A percentile compares a stretch with the other conserved stretches of the same genome.
These are phyloP conservation scores for Trichoderma sp. DNA, from an alignment of 2,329 filamentous ascomycete genomes.

Conservation along the genomic window DNA sequence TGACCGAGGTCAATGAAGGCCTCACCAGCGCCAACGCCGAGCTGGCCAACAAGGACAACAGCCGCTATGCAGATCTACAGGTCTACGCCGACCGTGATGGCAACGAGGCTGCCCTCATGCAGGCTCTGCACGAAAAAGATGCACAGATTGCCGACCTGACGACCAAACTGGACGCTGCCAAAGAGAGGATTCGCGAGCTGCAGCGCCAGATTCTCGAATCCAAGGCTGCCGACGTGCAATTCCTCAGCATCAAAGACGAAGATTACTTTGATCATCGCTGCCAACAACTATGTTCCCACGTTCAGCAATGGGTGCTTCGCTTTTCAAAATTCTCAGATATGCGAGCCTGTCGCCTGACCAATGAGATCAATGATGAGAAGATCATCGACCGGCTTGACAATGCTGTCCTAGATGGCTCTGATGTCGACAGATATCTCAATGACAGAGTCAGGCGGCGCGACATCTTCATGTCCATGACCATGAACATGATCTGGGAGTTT, in stretches of 20 bases:
- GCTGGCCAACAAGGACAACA: slow-evolving; percentile 74
- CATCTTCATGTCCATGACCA: slow-evolving; percentile 97
- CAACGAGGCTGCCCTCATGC: slow-evolving; percentile 63
- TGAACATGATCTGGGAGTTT: slow-evolving; percentile 99
- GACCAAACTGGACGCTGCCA: slow-evolving; percentile 74
- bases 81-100: slow-evolving; percentile 69
- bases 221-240: slow-evolving; percentile 67
- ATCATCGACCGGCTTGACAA: slow-evolving; percentile 94
- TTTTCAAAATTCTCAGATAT: slow-evolving; percentile 98
- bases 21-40: slow-evolving; percentile 77
- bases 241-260: slow-evolving; percentile 81
- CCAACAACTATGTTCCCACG: slow-evolving; percentile 91
- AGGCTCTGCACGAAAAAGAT: slow-evolving; percentile 78
- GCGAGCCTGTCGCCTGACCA: slow-evolving; percentile 80
- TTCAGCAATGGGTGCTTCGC: slow-evolving; percentile 95
- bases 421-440: slow-evolving; percentile 84
- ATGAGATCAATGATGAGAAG: slow-evolving; percentile 87
- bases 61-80: slow-evolving; percentile 70
- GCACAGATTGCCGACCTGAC: slow-evolving; percentile 79
- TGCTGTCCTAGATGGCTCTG: slow-evolving; percentile 88
- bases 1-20: slow-evolving; percentile 81
- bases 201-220: slow-evolving; percentile 59
- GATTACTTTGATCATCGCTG: slow-evolving; percentile 95
- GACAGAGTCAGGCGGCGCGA: slow-evolving; percentile 89
- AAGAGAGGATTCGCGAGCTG: slow-evolving; percentile 60